Conservation (phyloP, 139 green algal genomes). For the Mesotaenium endlicherianum region DNA sequence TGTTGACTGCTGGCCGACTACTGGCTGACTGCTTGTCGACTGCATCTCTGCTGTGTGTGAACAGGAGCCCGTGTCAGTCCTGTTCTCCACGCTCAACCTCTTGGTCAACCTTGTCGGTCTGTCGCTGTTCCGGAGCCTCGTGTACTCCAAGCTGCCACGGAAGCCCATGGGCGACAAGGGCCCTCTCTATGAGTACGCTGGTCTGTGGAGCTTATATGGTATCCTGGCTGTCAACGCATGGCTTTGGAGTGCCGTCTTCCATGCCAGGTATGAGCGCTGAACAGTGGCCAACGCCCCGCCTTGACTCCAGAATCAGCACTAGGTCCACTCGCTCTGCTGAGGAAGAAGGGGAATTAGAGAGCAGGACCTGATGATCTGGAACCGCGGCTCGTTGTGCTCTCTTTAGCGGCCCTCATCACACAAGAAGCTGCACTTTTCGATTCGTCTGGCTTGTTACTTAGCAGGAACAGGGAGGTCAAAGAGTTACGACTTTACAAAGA, state of each 20-base stretch:
- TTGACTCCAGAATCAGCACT: too few species aligned
- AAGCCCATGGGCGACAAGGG: slow-evolving; percentile 47
- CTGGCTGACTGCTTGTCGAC: neutral
- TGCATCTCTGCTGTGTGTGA: slow-evolving; percentile 7
- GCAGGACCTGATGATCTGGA: too few species aligned
- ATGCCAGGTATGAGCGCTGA: slow-evolving; percentile 68
- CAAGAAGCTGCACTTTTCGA: too few species aligned
- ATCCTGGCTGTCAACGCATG: slow-evolving; percentile 66
- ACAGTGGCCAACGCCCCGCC: too few species aligned
- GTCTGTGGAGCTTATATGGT: slow-evolving; percentile 65
- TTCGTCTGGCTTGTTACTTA: too few species aligned
- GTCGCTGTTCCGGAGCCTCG: neutral
- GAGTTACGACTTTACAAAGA: too few species aligned
- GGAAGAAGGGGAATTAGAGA: too few species aligned
- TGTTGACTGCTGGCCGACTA: too few species aligned
- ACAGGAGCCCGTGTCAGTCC: slow-evolving; percentile 70
- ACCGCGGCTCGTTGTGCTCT: too few species aligned
- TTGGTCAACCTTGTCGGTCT: slow-evolving; percentile 56
- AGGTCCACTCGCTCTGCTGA: too few species aligned
- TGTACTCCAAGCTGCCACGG: slow-evolving; percentile 20
- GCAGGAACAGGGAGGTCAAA: too few species aligned
- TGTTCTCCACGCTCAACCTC: slow-evolving; percentile 78
- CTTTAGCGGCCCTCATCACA: too few species aligned
- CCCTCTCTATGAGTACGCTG: slow-evolving; percentile 47
- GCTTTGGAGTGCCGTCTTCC: slow-evolving; percentile 79